Evolutionary conservation across 83 land plant genomes (phyloP), one percentile per base, ranked within the genome.

Genomic region (Larix sibirica): DNA sequence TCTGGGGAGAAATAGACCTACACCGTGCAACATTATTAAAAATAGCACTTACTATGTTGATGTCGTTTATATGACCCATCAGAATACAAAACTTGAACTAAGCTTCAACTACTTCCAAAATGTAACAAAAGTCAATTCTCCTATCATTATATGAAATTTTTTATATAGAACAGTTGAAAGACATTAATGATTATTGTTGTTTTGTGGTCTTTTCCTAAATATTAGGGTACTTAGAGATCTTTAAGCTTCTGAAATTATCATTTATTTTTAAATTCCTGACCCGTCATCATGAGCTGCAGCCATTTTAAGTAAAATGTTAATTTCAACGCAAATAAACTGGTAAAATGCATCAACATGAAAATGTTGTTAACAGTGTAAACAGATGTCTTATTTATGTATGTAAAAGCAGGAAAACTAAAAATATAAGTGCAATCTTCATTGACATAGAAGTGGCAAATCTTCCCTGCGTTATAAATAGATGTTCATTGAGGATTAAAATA

Each of bases 31-130:
- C 58, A 54, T 54, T 70, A 70, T 21, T 38, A 38, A 6, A 70
- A 14, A 70, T 70, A 70, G 75, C 3, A 70, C 47, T 14, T 70
- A 18, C 23, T 38, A 38, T 38, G 36, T 44, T 20, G 23, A 38
- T 70, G 75, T 6, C 47, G n/a, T 70, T 70, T 70, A 70, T 70
- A 70, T 38, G 38, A 47, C 75, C 47, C 38, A 38, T 70, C n/a
- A 70, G 18, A 70, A 38, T 36, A 10, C 21, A 20, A n/a, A 6
- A 38, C 38, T 36, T 2, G 23, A 70, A 69, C 6, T 36, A 36
- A 69, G 44, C 47, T 18, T 70, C 47, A 70, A 6, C 3, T 12
- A 54, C 58, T 54, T 3, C 16, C 12, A 54, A 2, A 36, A 10
- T 36, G 47, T 18, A 40, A 70, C 9, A 38, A 18, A 38, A 38